A percentile compares a stretch with the other conserved stretches of the same genome.
Evolutionary conservation across 2,329 filamentous ascomycete genomes (phyloP).

Genomic region (Epichloe typhina): DNA sequence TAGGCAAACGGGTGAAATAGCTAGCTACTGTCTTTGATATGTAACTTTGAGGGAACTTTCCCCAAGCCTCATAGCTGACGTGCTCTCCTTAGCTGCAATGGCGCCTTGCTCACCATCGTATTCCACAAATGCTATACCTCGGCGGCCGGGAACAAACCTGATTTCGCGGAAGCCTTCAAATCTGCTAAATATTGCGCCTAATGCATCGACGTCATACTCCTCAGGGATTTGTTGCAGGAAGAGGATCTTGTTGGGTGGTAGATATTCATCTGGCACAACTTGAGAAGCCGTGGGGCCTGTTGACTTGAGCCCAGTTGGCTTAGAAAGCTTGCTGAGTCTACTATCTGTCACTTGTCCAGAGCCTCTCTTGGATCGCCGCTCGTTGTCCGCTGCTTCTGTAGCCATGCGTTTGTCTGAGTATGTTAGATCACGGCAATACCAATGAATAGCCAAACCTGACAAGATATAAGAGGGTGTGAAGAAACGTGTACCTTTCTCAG

Average conservation of each 20-base stretch:
- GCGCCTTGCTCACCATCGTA: conserved; percentile 85
- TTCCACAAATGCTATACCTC: conserved; percentile 89
- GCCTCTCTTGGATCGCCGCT: conserved; percentile 59
- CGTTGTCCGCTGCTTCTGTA: conserved; percentile 62
- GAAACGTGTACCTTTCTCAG: conserved; percentile 66
- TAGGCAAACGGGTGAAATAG: neutral
- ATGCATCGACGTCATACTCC: conserved; percentile 66
- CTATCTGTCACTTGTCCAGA: conserved; percentile 32
- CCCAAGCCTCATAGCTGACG: conserved; percentile 67
- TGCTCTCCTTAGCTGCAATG: conserved; percentile 88
- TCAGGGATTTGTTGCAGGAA: conserved; percentile 89
- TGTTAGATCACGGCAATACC: neutral
- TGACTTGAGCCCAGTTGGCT: conserved; percentile 54
- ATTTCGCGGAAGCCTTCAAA: conserved; percentile 95
- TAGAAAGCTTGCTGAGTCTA: conserved; percentile 55
- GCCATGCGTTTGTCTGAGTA: conserved; percentile 61
- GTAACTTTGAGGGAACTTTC: conserved; percentile 82
- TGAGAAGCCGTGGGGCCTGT: conserved; percentile 53
- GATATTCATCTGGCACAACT: conserved; percentile 90
- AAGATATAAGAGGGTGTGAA: neutral
- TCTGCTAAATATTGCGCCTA: conserved; percentile 69
- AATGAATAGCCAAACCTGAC: neutral
- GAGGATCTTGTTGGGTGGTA: conserved; percentile 92
- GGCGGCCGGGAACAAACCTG: conserved; percentile 71
- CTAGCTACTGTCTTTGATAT: conserved; percentile 73